phyloP scores from a whole-genome alignment of 352 stramenopile species.

The Globisporangium heterothallicum region DNA sequence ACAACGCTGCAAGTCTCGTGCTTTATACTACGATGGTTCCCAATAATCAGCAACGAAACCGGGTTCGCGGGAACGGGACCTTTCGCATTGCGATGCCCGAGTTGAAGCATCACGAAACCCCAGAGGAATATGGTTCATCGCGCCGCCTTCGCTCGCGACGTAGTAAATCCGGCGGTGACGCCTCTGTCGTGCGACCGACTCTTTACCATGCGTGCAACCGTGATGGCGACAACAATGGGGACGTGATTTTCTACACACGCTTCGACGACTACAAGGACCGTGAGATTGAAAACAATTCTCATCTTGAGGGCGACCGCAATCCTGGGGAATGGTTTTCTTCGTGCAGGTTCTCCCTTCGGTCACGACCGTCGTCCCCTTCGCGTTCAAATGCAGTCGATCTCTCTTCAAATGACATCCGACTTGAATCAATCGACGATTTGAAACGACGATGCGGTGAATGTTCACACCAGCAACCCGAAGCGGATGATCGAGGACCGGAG shows the following conservation, averaged over 20 bases:
- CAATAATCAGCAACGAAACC: background rate
- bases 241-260: conserved; percentile 6
- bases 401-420: background rate
- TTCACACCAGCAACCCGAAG: background rate
- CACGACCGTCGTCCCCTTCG: background rate
- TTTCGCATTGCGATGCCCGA: conserved; percentile 1
- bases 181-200: background rate
- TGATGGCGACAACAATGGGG: background rate
- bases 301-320: too few relatives aligned
- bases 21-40: too few relatives aligned
- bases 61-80: background rate
- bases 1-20: too few relatives aligned
- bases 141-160: too few relatives aligned
- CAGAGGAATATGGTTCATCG: too few relatives aligned
- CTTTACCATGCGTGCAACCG: background rate
- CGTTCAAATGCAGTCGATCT: background rate
- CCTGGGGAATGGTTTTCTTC: too few relatives aligned
- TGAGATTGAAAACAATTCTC: background rate
- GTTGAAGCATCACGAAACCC: background rate
- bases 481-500: background rate
- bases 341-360: too few relatives aligned
- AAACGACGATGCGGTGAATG: conserved; percentile 2
- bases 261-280: too few relatives aligned
- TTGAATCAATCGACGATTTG: conserved; percentile 3
- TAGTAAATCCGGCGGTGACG: background rate